Evolutionary conservation across 805 yeast genomes (phyloP), one percentile per base, ranked within the genome.

Genomic region (Starmerella apis): DNA sequence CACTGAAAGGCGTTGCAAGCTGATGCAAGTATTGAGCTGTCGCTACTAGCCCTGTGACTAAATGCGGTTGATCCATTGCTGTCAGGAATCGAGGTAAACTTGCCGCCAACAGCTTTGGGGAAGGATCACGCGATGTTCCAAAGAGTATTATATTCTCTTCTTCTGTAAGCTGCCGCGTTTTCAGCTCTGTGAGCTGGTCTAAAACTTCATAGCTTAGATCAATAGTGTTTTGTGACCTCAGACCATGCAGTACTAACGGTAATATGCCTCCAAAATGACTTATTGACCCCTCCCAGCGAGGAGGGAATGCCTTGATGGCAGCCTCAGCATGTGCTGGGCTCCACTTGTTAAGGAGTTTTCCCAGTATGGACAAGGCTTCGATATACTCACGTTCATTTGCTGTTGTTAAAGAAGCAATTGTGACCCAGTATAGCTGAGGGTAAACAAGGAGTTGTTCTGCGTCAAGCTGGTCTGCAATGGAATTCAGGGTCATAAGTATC

Each of bases 401-500:
- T 0, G 96, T 86, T 51, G 81, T 81, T 55, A 92, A 68, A 57
- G 96, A 83, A 0, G 97, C 98, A 13, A 87, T 92, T 30, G 88
- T 78, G 0, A 88, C 82, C 99, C 99, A 92, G 63, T 90, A 92
- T 35, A 94, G 68, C 62, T 88, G 96, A 0, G 98, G 97, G 65
- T 82, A 86, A 56, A 85, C 83, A 49, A 85, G 81, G 53, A 92
- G 68, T 56, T 83, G 81, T 33, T 78, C 83, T 8, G 90, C 75
- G 57, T 81, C 84, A 41, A 87, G 68, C 60, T 86, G 94, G 0
- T 95, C 92, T 1, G 90, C 84, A 13, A 87, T 80, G 0, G 96
- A 95, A 68, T 90, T 87, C 59, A 92, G 66, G 0, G 98, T 90
- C 96, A 92, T 90, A 55, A 92, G 68, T 48, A 92, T 92, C 66